Evolutionary conservation across 306 rosid species (phyloP).

Genomic region (Quercus parvula): DNA sequence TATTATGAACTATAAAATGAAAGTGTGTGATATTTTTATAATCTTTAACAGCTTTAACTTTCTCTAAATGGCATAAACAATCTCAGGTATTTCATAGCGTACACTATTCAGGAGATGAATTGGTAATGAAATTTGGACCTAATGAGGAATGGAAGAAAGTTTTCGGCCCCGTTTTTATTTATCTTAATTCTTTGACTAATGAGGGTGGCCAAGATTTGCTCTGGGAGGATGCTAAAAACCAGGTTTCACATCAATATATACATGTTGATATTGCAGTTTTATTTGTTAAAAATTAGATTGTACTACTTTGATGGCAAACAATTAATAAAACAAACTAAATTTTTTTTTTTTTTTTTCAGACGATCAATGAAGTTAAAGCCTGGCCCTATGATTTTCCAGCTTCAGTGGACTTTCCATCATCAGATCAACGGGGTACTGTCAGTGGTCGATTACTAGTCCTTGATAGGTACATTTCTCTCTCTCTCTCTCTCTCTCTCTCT

Average conservation of each 20-base stretch:
- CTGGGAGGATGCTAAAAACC: constrained; percentile 79
- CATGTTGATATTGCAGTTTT: not conserved
- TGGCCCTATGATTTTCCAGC: constrained; percentile 88
- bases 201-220: constrained; percentile 37
- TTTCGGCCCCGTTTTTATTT: constrained; percentile 75
- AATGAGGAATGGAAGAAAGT: constrained; percentile 93
- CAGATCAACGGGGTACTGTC: constrained; percentile 66
- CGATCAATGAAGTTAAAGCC: constrained; percentile 64
- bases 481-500: no score
- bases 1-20: not conserved
- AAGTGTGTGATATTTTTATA: not conserved
- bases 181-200: constrained; percentile 51
- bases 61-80: not conserved
- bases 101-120: constrained; percentile 80
- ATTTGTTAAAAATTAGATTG: not conserved
- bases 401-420: constrained; percentile 52
- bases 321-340: not conserved
- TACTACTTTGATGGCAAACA: not conserved
- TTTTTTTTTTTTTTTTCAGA: constrained; percentile 31
- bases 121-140: constrained; percentile 53
- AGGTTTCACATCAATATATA: constrained; percentile 36
- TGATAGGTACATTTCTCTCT: constrained; percentile 41
- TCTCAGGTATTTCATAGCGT: constrained; percentile 79
- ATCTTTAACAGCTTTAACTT: not conserved
- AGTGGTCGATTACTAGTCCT: constrained; percentile 59